Base-by-base conservation (phyloP, 371 early-diverging fungal genomes). In the Rhizopus sp. region DNA sequence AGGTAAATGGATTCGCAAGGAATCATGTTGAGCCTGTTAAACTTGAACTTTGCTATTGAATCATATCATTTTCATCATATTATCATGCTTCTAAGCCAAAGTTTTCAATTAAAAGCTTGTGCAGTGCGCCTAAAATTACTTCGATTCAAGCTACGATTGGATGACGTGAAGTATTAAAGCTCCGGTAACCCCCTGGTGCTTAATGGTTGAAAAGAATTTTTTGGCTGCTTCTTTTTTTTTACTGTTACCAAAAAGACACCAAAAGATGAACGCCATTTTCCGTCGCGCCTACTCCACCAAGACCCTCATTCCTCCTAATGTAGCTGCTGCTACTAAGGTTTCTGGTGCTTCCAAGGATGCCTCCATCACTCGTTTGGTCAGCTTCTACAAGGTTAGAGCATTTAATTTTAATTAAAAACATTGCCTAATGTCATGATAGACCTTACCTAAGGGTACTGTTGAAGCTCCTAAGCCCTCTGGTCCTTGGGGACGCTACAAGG, bases 251-350 rank as follows among this genome's bases (percentile, higher is more conserved):
- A 34, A 48, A 35, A 47, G n/a, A 23, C 23, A 23, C 23, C 23
- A 23, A 23, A 63, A 35, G 30, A 74, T 80, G 77, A 72, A 63
- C 68, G 68, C 73, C 63, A 69, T 80, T 66, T 69, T 75, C 67
- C 76, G 77, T 69, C 82, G 82, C 65, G 77, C 75, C 60, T 78
- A 75, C 66, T 67, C 77, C 64, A 81, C 82, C 66, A 76, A 76
- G 72, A 62, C 71, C 45, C 72, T 75, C 60, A 73, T 81, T 49
- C 82, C 82, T 59, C 82, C 82, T 54, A 81, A 81, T 59, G 63
- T 81, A 47, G 82, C 82, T 64, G 73, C 71, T 47, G 71, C 75
- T 54, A 76, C 72, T 57, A 75, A 66, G 64, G 63, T 73, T 30
- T 56, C 68, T 63, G 77, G 77, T 60, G 49, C 76, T 54, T 68